These are phyloP conservation scores for Camellia japonica DNA, from an alignment of 148 eudicot species.

Conservation along the genomic window DNA sequence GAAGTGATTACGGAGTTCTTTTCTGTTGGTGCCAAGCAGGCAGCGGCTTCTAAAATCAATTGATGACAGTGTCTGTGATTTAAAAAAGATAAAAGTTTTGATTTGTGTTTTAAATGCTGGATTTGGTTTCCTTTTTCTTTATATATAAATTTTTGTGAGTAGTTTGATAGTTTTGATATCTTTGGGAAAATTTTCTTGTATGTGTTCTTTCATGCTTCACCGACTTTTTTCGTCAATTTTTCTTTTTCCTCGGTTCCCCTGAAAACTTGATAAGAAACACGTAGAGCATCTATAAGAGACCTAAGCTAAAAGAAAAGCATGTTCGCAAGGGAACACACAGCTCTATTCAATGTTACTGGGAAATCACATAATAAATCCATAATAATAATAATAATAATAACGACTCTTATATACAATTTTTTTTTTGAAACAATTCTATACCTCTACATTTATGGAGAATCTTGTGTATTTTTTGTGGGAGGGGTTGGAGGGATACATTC, in stretches of 20 bases:
- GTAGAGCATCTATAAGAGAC: too few relatives aligned
- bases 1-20: slow-evolving; percentile 33
- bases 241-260: not conserved
- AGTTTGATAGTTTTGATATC: slow-evolving; percentile 5
- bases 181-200: not conserved
- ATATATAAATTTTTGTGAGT: not conserved
- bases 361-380: too few relatives aligned
- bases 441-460: too few relatives aligned
- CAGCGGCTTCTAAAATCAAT: slow-evolving; percentile 11
- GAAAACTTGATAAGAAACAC: too few relatives aligned
- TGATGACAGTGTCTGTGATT: not conserved
- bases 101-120: not conserved
- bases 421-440: too few relatives aligned
- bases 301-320: too few relatives aligned
- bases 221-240: not conserved
- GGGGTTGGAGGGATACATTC: too few relatives aligned
- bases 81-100: not conserved
- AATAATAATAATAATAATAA: too few relatives aligned
- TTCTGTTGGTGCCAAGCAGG: slow-evolving; percentile 26
- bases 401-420: too few relatives aligned
- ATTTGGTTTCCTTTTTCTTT: not conserved
- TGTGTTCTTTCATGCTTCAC: not conserved
- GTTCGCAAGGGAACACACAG: too few relatives aligned
- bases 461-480: too few relatives aligned
- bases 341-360: too few relatives aligned